phyloP scores from a whole-genome alignment of 2,329 filamentous ascomycete genomes.

The Cordyceps militaris region DNA sequence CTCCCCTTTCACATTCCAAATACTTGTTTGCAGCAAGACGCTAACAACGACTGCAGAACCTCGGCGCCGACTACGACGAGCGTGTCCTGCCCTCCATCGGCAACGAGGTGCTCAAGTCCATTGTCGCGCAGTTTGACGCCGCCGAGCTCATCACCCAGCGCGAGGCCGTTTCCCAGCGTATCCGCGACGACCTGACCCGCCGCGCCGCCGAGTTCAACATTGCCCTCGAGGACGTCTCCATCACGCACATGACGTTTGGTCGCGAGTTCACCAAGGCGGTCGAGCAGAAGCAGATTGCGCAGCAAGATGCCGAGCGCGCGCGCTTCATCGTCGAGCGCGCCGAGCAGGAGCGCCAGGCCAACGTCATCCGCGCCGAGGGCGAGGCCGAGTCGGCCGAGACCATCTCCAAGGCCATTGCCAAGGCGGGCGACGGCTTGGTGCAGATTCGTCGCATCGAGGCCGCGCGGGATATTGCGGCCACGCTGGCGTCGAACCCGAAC shows the following conservation, averaged over 20 bases:
- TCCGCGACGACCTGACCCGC: conserved; percentile 84
- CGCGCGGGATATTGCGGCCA: conserved; percentile 88
- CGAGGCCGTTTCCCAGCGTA: conserved; percentile 92
- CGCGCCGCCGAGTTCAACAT: conserved; percentile 98
- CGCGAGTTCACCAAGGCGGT: conserved; percentile 98
- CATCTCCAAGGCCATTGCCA: conserved; percentile 88
- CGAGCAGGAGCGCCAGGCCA: conserved; percentile 97
- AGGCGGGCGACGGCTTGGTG: conserved; percentile 86
- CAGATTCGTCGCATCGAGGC: conserved; percentile 97
- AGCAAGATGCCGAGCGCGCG: conserved; percentile 95
- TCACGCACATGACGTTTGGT: conserved; percentile 99
- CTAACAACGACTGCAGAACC: conserved; percentile 57
- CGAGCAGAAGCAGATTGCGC: conserved; percentile 99
- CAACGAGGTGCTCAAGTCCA: conserved; percentile 98
- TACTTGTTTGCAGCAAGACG: background rate
- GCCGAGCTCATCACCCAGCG: conserved; percentile 98
- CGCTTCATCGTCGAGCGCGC: conserved; percentile 98
- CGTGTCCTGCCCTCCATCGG: conserved; percentile 96
- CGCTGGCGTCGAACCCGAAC: conserved; percentile 83
- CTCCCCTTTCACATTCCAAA: background rate
- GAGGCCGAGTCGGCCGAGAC: conserved; percentile 96
- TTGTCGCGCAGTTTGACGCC: conserved; percentile 97
- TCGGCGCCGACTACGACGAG: conserved; percentile 98
- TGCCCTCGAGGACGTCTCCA: conserved; percentile 94
- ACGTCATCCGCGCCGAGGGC: conserved; percentile 95